Conservation (phyloP, 768 basidiomycete species). For the Agaricus bisporus region DNA sequence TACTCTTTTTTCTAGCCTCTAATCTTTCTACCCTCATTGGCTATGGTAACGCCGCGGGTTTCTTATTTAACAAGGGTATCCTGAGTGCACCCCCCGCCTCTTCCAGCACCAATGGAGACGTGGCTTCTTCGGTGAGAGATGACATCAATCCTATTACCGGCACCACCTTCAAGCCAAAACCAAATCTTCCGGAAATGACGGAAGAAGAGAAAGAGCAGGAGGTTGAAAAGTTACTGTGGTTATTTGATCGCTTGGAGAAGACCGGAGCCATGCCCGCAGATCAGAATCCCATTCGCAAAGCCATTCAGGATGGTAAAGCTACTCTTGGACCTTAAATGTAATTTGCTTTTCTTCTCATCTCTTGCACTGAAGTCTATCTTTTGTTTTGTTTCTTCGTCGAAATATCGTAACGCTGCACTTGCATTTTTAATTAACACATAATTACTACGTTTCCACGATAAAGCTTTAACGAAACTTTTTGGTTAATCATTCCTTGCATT, state of each 20-base stretch:
- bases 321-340: slow-evolving; percentile 4
- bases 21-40: slow-evolving; percentile 75
- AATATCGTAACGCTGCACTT: slow-evolving; percentile 7
- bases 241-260: slow-evolving; percentile 86
- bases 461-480: too few species aligned
- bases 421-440: too few species aligned
- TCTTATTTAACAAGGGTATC: slow-evolving; percentile 89
- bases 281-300: slow-evolving; percentile 71
- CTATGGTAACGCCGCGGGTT: slow-evolving; percentile 94
- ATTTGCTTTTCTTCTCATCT: background rate
- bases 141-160: slow-evolving; percentile 86
- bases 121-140: slow-evolving; percentile 28
- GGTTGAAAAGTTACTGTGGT: slow-evolving; percentile 84
- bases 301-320: slow-evolving; percentile 38
- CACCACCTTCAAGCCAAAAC: slow-evolving; percentile 39
- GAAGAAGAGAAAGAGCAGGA: slow-evolving; percentile 94
- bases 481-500: too few species aligned
- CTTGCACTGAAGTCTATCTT: background rate
- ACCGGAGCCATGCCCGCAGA: slow-evolving; percentile 59
- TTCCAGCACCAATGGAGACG: slow-evolving; percentile 24
- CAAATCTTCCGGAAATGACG: slow-evolving; percentile 60
- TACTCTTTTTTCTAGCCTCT: slow-evolving; percentile 35
- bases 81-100: slow-evolving; percentile 48
- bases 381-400: background rate
- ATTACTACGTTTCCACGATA: too few species aligned